Percentiles rank a stretch among this genome's conserved stretches.
phyloP scores from a whole-genome alignment of 305 asterid genomes.

The Andrographis paniculata region DNA sequence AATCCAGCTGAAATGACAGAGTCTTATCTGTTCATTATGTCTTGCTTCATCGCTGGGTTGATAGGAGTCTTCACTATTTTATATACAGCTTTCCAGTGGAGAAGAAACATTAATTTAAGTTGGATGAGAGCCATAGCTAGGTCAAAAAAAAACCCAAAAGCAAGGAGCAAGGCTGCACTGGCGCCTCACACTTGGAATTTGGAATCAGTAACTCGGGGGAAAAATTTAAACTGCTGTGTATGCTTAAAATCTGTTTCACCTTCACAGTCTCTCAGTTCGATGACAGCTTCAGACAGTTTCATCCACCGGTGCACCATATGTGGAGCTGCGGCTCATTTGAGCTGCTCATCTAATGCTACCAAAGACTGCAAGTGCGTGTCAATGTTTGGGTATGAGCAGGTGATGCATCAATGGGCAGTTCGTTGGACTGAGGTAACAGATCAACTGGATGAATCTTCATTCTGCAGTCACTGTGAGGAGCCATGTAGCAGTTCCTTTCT shows the following conservation, averaged over 20 bases:
- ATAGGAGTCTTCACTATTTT: conserved; percentile 71
- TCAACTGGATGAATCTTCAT: conserved; percentile 84
- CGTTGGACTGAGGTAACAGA: conserved; percentile 88
- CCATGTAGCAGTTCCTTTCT: conserved; percentile 88
- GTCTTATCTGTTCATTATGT: conserved; percentile 52
- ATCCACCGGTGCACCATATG: conserved; percentile 70
- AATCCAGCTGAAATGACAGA: conserved; percentile 73
- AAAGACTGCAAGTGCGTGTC: conserved; percentile 88
- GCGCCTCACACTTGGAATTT: conserved; percentile 77
- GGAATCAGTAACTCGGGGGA: conserved; percentile 78
- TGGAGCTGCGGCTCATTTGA: conserved; percentile 85
- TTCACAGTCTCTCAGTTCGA: conserved; percentile 77
- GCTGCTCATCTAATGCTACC: conserved; percentile 70
- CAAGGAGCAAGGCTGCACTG: conserved; percentile 55
- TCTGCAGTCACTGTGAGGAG: conserved; percentile 96
- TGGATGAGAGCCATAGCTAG: conserved; percentile 97
- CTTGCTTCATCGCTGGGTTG: conserved; percentile 69
- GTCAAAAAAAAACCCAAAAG: conserved; percentile 87
- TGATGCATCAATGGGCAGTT: conserved; percentile 94
- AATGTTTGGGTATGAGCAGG: conserved; percentile 62
- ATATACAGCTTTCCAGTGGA: conserved; percentile 89
- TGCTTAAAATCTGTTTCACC: conserved; percentile 73
- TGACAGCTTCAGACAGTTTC: conserved; percentile 58
- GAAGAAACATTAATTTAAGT: conserved; percentile 70
- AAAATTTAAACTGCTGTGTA: conserved; percentile 78